Conservation (phyloP, 768 basidiomycete genomes). For the Arthromyces matolae region DNA sequence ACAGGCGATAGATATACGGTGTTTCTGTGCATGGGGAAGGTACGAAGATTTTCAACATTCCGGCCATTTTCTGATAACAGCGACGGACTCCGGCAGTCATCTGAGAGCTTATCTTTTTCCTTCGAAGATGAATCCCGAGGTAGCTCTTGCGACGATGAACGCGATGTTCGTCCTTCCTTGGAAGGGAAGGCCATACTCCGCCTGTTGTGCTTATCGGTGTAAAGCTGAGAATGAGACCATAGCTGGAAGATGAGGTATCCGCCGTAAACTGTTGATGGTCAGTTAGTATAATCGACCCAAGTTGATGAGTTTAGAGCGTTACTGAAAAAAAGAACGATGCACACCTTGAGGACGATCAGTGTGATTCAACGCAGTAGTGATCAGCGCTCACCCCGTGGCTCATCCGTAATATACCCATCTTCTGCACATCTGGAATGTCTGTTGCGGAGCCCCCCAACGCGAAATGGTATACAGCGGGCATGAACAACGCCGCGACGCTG, state of each 20-base stretch:
- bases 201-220: slow-evolving; percentile 43
- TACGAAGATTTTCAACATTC: not conserved
- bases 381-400: slow-evolving; percentile 76
- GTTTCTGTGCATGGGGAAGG: too few relatives aligned
- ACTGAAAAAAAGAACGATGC: slow-evolving; percentile 78
- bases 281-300: not conserved
- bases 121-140: not conserved
- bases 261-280: slow-evolving; percentile 52
- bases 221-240: slow-evolving; percentile 73
- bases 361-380: not conserved
- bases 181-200: slow-evolving; percentile 39
- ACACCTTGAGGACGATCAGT: slow-evolving; percentile 45
- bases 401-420: slow-evolving; percentile 56
- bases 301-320: not conserved
- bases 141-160: not conserved
- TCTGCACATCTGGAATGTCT: slow-evolving; percentile 30
- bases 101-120: not conserved
- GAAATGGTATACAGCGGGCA: slow-evolving; percentile 77
- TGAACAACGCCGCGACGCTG: slow-evolving; percentile 73
- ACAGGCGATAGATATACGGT: too few relatives aligned
- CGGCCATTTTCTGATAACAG: not conserved
- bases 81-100: not conserved
- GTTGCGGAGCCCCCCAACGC: slow-evolving; percentile 37
- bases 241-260: slow-evolving; percentile 76
- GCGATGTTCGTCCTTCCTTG: not conserved